A percentile compares a stretch with the other conserved stretches of the same genome.
These are phyloP conservation scores for Kalmusia sp. DNA, from an alignment of 2,329 filamentous ascomycete genomes.

Conservation along the genomic window DNA sequence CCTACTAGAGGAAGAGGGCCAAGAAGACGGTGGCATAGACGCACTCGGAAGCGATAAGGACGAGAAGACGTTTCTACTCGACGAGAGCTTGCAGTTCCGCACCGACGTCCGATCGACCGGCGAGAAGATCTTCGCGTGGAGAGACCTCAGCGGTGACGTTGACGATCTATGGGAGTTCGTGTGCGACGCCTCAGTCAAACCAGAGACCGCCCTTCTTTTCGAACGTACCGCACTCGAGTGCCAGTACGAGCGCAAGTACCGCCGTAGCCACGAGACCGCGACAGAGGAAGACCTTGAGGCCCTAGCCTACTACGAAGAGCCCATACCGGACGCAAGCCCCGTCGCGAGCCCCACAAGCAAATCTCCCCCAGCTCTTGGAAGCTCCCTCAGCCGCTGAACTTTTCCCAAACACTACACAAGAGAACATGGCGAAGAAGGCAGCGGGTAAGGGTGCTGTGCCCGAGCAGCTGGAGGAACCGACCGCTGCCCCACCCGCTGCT, in stretches of 20 bases:
- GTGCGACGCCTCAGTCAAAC: constrained; percentile 76
- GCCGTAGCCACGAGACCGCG: constrained; percentile 78
- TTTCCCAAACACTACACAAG: constrained; percentile 44
- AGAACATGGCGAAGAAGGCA: constrained; percentile 53
- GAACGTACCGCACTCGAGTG: constrained; percentile 86
- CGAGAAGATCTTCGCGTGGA: constrained; percentile 91
- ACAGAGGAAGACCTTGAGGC: constrained; percentile 81
- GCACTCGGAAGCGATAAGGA: constrained; percentile 82
- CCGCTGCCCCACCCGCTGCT: constrained; percentile 66
- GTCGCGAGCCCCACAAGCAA: constrained; percentile 55
- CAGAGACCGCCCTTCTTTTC: constrained; percentile 79
- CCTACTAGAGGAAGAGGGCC: constrained; percentile 85
- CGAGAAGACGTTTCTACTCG: constrained; percentile 97
- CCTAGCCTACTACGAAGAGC: constrained; percentile 77
- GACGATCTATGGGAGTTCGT: constrained; percentile 99
- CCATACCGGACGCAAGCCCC: constrained; percentile 67
- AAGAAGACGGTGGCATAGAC: constrained; percentile 78
- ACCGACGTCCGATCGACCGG: constrained; percentile 80
- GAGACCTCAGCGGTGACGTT: constrained; percentile 89
- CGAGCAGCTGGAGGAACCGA: constrained; percentile 54
- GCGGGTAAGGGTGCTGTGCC: constrained; percentile 40
- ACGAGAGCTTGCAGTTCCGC: constrained; percentile 87
- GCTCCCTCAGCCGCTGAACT: constrained; percentile 39
- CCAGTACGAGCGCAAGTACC: constrained; percentile 96
- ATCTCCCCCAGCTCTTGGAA: constrained; percentile 44